These are phyloP conservation scores for Phoma sp. DNA, from an alignment of 2,329 filamentous ascomycete genomes.

Conservation along the genomic window DNA sequence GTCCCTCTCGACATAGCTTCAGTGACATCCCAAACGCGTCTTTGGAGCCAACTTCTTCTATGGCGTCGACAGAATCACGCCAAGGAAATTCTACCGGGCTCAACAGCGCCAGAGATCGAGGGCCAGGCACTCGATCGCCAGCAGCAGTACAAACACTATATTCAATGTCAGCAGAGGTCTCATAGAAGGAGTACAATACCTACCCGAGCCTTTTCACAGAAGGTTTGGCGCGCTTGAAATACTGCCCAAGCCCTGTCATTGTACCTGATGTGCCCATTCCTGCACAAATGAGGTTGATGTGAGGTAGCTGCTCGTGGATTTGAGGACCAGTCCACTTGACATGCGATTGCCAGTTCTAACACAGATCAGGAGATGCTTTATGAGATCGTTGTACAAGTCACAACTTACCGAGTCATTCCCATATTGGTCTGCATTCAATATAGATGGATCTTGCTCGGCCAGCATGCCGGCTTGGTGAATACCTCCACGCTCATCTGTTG, in stretches of 20 bases:
- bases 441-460: conserved; percentile 47
- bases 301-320: conserved; percentile 61
- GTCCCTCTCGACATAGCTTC: conserved; percentile 61
- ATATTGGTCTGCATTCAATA: conserved; percentile 64
- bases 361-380: not conserved
- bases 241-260: conserved; percentile 30
- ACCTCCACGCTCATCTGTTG: conserved; percentile 25
- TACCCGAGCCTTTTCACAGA: conserved; percentile 28
- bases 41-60: conserved; percentile 62
- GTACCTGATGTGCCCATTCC: conserved; percentile 63
- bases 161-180: not conserved
- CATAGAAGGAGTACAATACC: not conserved
- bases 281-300: conserved; percentile 62
- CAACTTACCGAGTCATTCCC: conserved; percentile 53
- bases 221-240: conserved; percentile 28
- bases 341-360: conserved; percentile 60
- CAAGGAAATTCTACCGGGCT: conserved; percentile 65
- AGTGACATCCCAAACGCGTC: conserved; percentile 62
- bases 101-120: conserved; percentile 58
- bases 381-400: too few species aligned
- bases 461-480: conserved; percentile 22
- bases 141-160: conserved; percentile 61
- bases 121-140: conserved; percentile 65
- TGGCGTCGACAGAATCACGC: conserved; percentile 60
- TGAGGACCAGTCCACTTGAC: conserved; percentile 66